A percentile compares a stretch with the other conserved stretches of the same genome.
These are phyloP conservation scores for Sporisorium graminicola DNA, from an alignment of 1,284 basidiomycete species.

Conservation along the genomic window DNA sequence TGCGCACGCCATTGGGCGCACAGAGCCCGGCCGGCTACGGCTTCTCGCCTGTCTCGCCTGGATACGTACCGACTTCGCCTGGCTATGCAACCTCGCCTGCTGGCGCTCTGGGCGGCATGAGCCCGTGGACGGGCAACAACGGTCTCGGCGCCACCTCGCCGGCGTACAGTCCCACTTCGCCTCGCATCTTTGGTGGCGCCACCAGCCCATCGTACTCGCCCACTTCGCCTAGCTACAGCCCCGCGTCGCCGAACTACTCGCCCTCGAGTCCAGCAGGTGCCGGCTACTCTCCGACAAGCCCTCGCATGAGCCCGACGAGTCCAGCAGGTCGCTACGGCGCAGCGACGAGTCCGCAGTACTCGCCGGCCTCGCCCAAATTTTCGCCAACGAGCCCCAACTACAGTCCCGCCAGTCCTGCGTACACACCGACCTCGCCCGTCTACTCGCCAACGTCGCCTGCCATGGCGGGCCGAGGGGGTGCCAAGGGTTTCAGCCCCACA, in stretches of 20 bases:
- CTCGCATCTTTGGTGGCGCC: constrained; percentile 77
- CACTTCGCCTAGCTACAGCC: constrained; percentile 72
- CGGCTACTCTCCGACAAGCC: constrained; percentile 66
- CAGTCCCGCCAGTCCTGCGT: constrained; percentile 72
- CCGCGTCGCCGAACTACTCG: constrained; percentile 62
- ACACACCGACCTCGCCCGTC: constrained; percentile 66
- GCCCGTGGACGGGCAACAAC: constrained; percentile 60
- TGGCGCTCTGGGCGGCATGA: constrained; percentile 77
- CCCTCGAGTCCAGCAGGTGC: constrained; percentile 58
- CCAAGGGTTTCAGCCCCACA: constrained; percentile 53
- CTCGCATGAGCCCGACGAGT: constrained; percentile 62
- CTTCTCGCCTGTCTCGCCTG: constrained; percentile 66
- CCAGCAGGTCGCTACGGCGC: constrained; percentile 68
- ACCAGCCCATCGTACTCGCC: constrained; percentile 72
- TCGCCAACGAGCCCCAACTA: constrained; percentile 65
- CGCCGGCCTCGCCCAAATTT: constrained; percentile 58
- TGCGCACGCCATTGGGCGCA: constrained; percentile 67
- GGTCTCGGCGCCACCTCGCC: constrained; percentile 77
- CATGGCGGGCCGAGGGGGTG: constrained; percentile 41
- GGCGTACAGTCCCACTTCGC: constrained; percentile 74
- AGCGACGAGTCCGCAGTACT: constrained; percentile 73
- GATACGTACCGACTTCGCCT: constrained; percentile 61
- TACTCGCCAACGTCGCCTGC: constrained; percentile 57
- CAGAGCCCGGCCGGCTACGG: constrained; percentile 66
- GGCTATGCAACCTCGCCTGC: constrained; percentile 66